Evolutionary conservation across 2,329 filamentous ascomycete species (phyloP).

Genomic region (Trichoderma sp.): DNA sequence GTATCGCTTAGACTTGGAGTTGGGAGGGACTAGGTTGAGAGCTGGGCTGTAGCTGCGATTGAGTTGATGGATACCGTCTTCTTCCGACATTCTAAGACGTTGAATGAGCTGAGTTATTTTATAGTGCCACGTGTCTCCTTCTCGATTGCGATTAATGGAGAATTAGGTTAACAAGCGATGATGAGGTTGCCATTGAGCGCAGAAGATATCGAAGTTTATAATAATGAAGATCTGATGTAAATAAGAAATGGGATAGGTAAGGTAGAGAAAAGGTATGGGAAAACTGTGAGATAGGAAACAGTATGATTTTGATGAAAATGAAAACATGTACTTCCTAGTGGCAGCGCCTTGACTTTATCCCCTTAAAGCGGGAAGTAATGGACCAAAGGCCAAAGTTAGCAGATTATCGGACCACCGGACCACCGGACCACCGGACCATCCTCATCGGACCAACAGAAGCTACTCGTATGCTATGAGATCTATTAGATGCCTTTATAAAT

Average conservation of each 20-base stretch:
- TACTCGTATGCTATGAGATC: background rate
- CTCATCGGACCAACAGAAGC: background rate
- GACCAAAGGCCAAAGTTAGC: background rate
- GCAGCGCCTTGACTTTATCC: background rate
- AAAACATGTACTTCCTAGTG: background rate
- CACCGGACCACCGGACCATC: background rate
- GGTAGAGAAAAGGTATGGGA: background rate
- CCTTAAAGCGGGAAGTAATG: background rate
- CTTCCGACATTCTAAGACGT: background rate
- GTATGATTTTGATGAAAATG: background rate
- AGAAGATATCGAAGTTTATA: background rate
- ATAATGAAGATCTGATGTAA: background rate
- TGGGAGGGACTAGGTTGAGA: background rate
- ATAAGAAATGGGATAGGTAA: background rate
- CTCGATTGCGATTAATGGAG: background rate
- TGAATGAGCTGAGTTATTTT: background rate
- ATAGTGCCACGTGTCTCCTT: too few relatives aligned
- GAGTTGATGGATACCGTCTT: background rate
- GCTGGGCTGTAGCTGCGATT: background rate
- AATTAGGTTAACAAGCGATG: background rate
- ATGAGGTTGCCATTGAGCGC: background rate
- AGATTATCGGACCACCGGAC: background rate
- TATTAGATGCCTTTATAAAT: background rate
- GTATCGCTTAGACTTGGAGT: background rate
- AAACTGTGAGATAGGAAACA: background rate